Conservation (phyloP, 2,329 filamentous ascomycete species). For the Alternaria novae-zelandiae region DNA sequence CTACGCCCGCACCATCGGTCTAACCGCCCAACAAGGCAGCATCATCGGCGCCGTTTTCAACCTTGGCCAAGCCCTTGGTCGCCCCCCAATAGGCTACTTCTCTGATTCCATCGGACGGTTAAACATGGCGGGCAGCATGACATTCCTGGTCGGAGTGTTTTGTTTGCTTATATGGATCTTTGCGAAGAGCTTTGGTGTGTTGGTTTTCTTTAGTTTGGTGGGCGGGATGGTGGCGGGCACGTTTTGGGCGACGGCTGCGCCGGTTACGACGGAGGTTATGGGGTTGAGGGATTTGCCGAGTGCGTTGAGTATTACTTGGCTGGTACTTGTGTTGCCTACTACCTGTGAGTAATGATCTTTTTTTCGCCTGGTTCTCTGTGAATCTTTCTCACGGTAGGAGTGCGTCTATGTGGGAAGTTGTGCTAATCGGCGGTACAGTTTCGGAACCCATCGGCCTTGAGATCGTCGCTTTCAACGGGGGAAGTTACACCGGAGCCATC, state of each 20-base stretch:
- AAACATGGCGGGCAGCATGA: constrained; percentile 73
- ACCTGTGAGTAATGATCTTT: too few relatives aligned
- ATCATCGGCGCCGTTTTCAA: constrained; percentile 78
- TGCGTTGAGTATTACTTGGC: constrained; percentile 73
- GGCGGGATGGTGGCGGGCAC: constrained; percentile 70
- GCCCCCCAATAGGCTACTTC: constrained; percentile 74
- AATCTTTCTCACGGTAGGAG: too few relatives aligned
- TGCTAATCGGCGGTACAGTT: too few relatives aligned
- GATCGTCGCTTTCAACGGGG: constrained; percentile 57
- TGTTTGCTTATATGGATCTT: constrained; percentile 76
- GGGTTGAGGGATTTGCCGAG: constrained; percentile 72
- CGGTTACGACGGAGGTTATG: constrained; percentile 76
- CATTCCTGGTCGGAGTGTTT: constrained; percentile 68
- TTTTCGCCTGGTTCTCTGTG: too few relatives aligned
- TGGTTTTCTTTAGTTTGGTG: constrained; percentile 74
- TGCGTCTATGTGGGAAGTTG: too few relatives aligned
- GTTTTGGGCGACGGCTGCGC: constrained; percentile 69
- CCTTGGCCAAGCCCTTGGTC: constrained; percentile 68
- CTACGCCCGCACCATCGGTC: constrained; percentile 72
- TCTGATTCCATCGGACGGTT: constrained; percentile 74
- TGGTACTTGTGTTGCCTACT: constrained; percentile 72
- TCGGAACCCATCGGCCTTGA: constrained; percentile 63
- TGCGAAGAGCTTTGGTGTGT: constrained; percentile 69
- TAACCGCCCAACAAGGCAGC: constrained; percentile 70
- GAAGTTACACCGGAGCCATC: constrained; percentile 64